Percentiles rank a stretch among this genome's conserved stretches.
Evolutionary conservation across 495 filamentous ascomycete species (phyloP).

Genomic region (Daldinia concentrica): DNA sequence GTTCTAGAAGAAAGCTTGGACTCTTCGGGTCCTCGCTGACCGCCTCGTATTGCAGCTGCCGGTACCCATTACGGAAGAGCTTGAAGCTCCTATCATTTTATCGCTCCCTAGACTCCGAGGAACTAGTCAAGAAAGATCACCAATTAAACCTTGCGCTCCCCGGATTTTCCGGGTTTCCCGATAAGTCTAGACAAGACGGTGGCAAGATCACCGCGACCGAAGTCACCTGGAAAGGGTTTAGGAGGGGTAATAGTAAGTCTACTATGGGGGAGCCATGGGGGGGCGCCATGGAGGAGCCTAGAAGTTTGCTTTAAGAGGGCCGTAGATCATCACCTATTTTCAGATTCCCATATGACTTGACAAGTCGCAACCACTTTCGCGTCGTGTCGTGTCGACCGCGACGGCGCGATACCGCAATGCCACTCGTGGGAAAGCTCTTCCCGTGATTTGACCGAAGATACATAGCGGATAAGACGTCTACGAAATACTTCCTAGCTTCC

Average conservation of each 20-base stretch:
- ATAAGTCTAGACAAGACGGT: slow-evolving; percentile 33
- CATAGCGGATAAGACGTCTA: slow-evolving; percentile 19
- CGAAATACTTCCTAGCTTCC: slow-evolving; percentile 8
- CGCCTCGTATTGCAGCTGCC: slow-evolving; percentile 42
- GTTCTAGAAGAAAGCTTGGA: slow-evolving; percentile 40
- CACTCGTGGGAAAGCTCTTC: slow-evolving; percentile 26
- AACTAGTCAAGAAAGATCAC: slow-evolving; percentile 25
- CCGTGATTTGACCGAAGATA: slow-evolving; percentile 24
- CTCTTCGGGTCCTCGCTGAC: slow-evolving; percentile 28
- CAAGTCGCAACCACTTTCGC: slow-evolving; percentile 14
- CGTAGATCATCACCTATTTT: slow-evolving; percentile 36
- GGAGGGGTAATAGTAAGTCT: slow-evolving; percentile 18
- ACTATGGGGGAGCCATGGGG: slow-evolving; percentile 5
- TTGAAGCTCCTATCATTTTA: slow-evolving; percentile 20
- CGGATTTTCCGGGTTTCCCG: slow-evolving; percentile 34
- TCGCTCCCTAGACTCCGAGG: slow-evolving; percentile 29
- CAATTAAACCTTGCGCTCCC: slow-evolving; percentile 25
- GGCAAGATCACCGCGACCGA: slow-evolving; percentile 22
- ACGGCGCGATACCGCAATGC: slow-evolving; percentile 30
- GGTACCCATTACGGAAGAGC: slow-evolving; percentile 37
- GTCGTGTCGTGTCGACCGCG: slow-evolving; percentile 21
- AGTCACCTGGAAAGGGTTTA: slow-evolving; percentile 16
- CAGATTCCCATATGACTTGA: slow-evolving; percentile 33
- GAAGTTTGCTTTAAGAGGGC: slow-evolving; percentile 21
- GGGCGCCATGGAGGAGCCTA: slow-evolving; percentile 16